Percentiles rank a stretch among this genome's conserved stretches.
These are phyloP conservation scores for Aeminium ludgeri DNA, from an alignment of 495 filamentous ascomycete genomes.

Conservation along the genomic window DNA sequence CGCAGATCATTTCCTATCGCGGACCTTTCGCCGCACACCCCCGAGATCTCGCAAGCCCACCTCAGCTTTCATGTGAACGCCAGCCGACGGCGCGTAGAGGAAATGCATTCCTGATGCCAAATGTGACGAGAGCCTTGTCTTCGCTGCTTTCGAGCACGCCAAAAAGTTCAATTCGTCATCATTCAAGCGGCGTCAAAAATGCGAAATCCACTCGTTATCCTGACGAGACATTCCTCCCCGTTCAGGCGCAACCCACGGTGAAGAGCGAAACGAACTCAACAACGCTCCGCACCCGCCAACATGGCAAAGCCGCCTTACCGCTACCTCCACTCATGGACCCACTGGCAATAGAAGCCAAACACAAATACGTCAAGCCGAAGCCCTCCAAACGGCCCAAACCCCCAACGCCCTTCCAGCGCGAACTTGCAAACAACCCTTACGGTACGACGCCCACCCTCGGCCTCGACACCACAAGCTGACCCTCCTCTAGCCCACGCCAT, in stretches of 20 bases:
- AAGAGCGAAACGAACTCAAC: slow-evolving; percentile 8
- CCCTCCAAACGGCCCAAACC: slow-evolving; percentile 3
- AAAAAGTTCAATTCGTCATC: too few species aligned
- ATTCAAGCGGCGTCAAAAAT: too few species aligned
- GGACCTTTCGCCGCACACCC: too few species aligned
- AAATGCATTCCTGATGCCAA: too few species aligned
- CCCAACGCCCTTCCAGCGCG: slow-evolving; percentile 31
- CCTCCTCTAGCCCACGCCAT: slow-evolving; percentile 38
- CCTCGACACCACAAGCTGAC: slow-evolving; percentile 21
- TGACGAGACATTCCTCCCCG: too few species aligned
- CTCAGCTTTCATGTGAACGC: too few species aligned
- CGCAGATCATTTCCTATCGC: too few species aligned
- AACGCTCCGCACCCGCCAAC: slow-evolving; percentile 5
- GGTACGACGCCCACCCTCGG: slow-evolving; percentile 27
- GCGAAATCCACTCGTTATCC: too few species aligned
- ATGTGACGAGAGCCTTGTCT: too few species aligned
- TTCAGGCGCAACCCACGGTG: slow-evolving; percentile 5
- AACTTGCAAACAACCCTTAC: slow-evolving; percentile 41
- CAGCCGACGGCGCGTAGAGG: too few species aligned
- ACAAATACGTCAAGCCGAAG: slow-evolving; percentile 39
- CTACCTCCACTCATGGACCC: slow-evolving; percentile 20
- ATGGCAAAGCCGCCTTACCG: slow-evolving; percentile 15
- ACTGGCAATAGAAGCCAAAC: slow-evolving; percentile 5
- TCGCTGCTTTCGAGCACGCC: too few species aligned
- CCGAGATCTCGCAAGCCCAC: too few species aligned